phyloP scores from a whole-genome alignment of 805 yeast genomes.

The Pachysolen tannophilus region DNA sequence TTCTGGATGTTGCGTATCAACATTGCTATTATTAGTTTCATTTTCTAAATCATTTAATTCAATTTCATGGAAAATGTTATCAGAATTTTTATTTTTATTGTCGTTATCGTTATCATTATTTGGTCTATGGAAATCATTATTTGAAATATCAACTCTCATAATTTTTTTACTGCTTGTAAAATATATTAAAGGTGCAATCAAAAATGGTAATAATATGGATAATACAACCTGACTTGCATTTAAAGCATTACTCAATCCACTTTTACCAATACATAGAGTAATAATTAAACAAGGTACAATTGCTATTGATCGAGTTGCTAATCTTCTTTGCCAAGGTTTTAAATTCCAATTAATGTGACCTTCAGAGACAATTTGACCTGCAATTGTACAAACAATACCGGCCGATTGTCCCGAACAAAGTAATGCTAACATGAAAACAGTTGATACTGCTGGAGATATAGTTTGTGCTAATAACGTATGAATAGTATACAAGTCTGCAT shows the following conservation, averaged over 20 bases:
- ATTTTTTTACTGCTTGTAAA: constrained; percentile 60
- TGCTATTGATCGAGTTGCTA: constrained; percentile 64
- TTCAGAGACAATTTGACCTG: constrained; percentile 84
- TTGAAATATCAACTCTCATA: constrained; percentile 61
- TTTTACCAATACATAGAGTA: constrained; percentile 56
- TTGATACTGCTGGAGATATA: constrained; percentile 69
- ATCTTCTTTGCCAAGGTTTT: constrained; percentile 73
- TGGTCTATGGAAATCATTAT: too few relatives aligned
- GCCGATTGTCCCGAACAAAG: constrained; percentile 77
- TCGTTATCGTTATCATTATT: too few relatives aligned
- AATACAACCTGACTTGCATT: constrained; percentile 76
- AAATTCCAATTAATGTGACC: constrained; percentile 77
- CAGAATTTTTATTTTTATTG: too few relatives aligned
- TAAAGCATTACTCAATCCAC: constrained; percentile 61
- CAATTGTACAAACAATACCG: constrained; percentile 82
- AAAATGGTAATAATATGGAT: constrained; percentile 68
- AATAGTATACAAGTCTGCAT: constrained; percentile 73
- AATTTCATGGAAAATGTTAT: neutral
- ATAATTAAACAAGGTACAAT: constrained; percentile 69
- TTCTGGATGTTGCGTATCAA: too few relatives aligned
- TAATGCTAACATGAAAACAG: constrained; percentile 73
- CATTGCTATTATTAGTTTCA: too few relatives aligned
- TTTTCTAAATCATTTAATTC: neutral
- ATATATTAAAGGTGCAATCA: constrained; percentile 74
- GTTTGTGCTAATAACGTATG: constrained; percentile 46